Evolutionary conservation across 2,329 filamentous ascomycete genomes (phyloP), one percentile per base, ranked within the genome.

Genomic region (Scolecobasidium constrictum): DNA sequence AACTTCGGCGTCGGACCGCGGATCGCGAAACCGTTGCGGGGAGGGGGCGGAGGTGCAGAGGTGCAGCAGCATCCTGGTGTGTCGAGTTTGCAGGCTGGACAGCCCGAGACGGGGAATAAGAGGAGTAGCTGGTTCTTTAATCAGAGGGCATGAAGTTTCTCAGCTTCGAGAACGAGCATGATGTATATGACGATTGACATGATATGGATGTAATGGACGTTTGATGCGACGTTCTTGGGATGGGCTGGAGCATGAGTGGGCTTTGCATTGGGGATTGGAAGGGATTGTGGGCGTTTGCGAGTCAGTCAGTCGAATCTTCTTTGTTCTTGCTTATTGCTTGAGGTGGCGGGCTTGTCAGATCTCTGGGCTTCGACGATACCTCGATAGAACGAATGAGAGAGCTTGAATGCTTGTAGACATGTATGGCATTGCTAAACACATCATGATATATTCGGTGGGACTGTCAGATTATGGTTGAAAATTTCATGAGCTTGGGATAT

Each of bases 111-210:
- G 1, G 52, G 54, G 53, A 75, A 79, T 58, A 85, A 84, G 73
- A 72, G 81, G 54, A 77, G 73, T 55, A 83, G 78, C 60, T 84
- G 80, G 80, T 83, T 83, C 66, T 83, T 82, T 62, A 77, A 80
- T 62, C 78, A 80, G 65, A 51, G 53, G 28, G 42, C 51, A 44
- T 56, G 42, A 52, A 45, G 33, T 31, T 31, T n/a, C 26, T 31
- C 26, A 31, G 9, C 9, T 31, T 31, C 26, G n/a, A 31, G 9
- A 7, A 31, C 9, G 26, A n/a, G 26, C 26, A n/a, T 31, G 9
- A 31, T n/a, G n/a, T 7, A n/a, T n/a, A 31, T n/a, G 26, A n/a
- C 26, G n/a, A 31, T 31, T 31, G 9, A 31, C 9, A 9, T 31
- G 26, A n/a, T 31, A 31, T 31, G 26, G n/a, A 31, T 31, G 26